A percentile compares a stretch with the other conserved stretches of the same genome.
phyloP scores from a whole-genome alignment of 768 basidiomycete species.

The Phanerochaete sordida region DNA sequence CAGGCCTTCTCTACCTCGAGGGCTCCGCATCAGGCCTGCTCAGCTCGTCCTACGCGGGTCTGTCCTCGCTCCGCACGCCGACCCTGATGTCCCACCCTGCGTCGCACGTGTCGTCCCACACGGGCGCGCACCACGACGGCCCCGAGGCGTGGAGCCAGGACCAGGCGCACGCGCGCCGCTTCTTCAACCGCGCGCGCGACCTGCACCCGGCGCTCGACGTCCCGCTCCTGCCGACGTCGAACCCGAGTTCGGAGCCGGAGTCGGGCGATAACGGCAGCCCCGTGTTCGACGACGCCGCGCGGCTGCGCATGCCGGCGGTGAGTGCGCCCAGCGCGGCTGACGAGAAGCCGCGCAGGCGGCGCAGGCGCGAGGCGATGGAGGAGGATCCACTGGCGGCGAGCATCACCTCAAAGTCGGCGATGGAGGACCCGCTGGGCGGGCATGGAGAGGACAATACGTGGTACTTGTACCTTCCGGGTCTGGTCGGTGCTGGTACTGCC shows the following conservation, averaged over 20 bases:
- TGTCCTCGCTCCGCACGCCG: constrained; percentile 75
- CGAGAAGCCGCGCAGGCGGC: constrained; percentile 34
- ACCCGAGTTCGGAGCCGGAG: constrained; percentile 14
- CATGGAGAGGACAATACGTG: constrained; percentile 70
- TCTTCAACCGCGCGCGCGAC: constrained; percentile 65
- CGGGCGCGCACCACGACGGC: constrained; percentile 43
- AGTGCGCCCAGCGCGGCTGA: constrained; percentile 13
- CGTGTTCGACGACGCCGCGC: not conserved
- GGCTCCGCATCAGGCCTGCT: constrained; percentile 72
- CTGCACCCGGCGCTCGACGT: constrained; percentile 66
- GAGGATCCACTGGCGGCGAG: constrained; percentile 7
- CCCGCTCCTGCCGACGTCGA: constrained; percentile 52
- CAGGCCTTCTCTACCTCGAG: constrained; percentile 78
- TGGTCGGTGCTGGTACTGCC: constrained; percentile 84
- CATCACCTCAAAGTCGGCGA: constrained; percentile 33
- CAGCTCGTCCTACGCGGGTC: constrained; percentile 68
- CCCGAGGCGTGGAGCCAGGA: constrained; percentile 74
- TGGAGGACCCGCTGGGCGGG: constrained; percentile 42
- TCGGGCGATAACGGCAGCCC: constrained; percentile 10
- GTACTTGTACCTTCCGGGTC: constrained; percentile 75
- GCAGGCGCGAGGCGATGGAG: constrained; percentile 14
- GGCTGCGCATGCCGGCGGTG: not conserved
- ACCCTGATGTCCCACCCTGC: constrained; percentile 35
- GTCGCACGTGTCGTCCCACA: constrained; percentile 4
- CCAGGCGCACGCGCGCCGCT: constrained; percentile 63